Base-by-base conservation (phyloP, 768 basidiomycete genomes). In the Phlegmacium glaucopus region DNA sequence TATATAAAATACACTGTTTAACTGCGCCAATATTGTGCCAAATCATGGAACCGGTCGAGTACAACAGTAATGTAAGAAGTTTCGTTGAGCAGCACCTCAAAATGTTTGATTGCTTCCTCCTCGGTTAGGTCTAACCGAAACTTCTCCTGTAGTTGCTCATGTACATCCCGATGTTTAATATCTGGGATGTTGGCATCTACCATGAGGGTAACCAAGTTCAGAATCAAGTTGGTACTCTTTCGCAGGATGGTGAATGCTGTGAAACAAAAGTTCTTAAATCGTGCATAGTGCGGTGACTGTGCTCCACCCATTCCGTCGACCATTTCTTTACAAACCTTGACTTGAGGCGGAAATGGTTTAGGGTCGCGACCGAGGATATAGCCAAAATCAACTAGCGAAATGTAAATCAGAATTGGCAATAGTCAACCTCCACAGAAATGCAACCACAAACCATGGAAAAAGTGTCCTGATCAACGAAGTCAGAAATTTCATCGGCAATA, bases 281-380 rank as follows among this genome's bases (percentile, higher is more conserved):
- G 86, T 18, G 85, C 80, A 65, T 97, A 97, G 63, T 98, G 95
- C n/a, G 87, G 80, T 6, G 94, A 95, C 59, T 89, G 82, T 1
- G 90, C 85, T 9, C 96, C 95, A n/a, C 96, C 96, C 94, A 99
- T 95, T 9, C 90, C 95, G 62, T 99, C 96, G 0, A 98, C 92
- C 96, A 98, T 99, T 63, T 98, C 96, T 61, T 95, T 94, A 69
- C 94, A 97, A 34, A 99, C 90, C 64, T 99, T 99, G 55, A 98
- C 94, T 10, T 94, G 90, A 6, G 96, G 96, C 2, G 96, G 94
- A 62, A 94, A 95, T 0, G 94, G 92, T 60, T 99, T 98, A 0
- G 96, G 96, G 62, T 98, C 96, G 2, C 94, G 85, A 3, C 96
- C 96, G 11, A 98, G 78, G 57, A 98, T 98, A 66, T 97, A 99